Base-by-base conservation (phyloP, 179 eudicot genomes). In the Corrigiola litoralis region DNA sequence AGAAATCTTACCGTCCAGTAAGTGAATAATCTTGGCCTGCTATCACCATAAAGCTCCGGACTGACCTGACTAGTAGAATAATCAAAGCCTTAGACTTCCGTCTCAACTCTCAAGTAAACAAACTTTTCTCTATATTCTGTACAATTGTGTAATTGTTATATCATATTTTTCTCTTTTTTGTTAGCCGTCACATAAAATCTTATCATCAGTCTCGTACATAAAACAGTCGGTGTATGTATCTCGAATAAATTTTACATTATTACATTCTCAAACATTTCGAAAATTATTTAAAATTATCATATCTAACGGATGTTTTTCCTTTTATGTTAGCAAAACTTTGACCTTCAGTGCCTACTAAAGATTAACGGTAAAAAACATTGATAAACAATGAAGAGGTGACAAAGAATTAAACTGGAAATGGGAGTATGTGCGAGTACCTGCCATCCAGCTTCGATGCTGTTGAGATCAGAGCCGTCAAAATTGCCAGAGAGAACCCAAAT, bases 1-100 rank as follows among this genome's bases (percentile, higher is more conserved):
- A 33, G 65, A 56, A 56, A 69, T 32, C 77, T 67, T 29, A 94
- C 99, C 96, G 99, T 94, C 99, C 99, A 94, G 46, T 94, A 94
- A 31, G 99, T 94, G 80, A 94, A 94, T 37, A 94, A 78, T 82
- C 99, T 83, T 52, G 99, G 97, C 54, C 89, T 78, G 84, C 82
- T 88, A 68, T 94, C 99, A 79, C 99, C 99, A 80, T 94, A 94
- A 65, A 94, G 90, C 97, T 94, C 99, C 87, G 99, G 99, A 91
- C 99, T 94, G 84, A 94, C 99, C 99, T 94, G 94, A 88, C 99
- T 94, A 94, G 97, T 94, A 80, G 57, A 91, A 88, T 53, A 66
- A 90, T 88, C 78, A 74, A 77, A 70, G 67, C 87, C 82, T 90
- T 77, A 91, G 89, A 83, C 74, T 61, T 70, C 70, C 21, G 46